Conservation (phyloP, 495 filamentous ascomycete species). For the Cladorrhinum samala region DNA sequence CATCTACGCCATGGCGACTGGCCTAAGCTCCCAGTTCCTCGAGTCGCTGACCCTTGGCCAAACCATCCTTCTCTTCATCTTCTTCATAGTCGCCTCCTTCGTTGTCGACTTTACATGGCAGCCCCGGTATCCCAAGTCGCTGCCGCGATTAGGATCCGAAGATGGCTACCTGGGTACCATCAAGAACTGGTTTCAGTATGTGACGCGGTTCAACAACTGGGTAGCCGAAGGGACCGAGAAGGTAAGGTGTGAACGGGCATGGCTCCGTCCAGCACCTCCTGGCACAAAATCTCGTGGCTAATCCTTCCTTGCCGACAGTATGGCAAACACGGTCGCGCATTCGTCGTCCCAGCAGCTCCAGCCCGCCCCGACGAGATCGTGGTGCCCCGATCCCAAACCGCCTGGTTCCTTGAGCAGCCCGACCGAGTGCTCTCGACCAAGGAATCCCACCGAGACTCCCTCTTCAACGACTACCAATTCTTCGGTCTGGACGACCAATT, state of each 20-base stretch:
- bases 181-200: constrained; percentile 27
- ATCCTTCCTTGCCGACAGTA: constrained; percentile 18
- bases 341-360: constrained; percentile 26
- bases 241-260: no score
- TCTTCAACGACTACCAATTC: constrained; percentile 30
- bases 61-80: constrained; percentile 7
- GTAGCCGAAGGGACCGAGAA: constrained; percentile 31
- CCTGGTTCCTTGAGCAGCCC: constrained; percentile 33
- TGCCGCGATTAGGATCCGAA: constrained; percentile 29
- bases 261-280: no score
- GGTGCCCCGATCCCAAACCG: constrained; percentile 27
- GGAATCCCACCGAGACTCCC: constrained; percentile 26
- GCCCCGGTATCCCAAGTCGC: constrained; percentile 25
- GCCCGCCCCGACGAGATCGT: constrained; percentile 31
- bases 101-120: constrained; percentile 29
- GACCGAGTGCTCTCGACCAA: constrained; percentile 26
- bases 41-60: constrained; percentile 27
- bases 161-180: constrained; percentile 22
- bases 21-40: constrained; percentile 19
- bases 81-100: constrained; percentile 27
- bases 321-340: constrained; percentile 26
- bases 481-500: constrained; percentile 26
- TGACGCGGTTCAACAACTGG: constrained; percentile 26
- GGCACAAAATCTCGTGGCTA: background rate
- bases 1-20: constrained; percentile 11